Conservation (phyloP, 768 basidiomycete species). For the Clitopilus passeckerianus region DNA sequence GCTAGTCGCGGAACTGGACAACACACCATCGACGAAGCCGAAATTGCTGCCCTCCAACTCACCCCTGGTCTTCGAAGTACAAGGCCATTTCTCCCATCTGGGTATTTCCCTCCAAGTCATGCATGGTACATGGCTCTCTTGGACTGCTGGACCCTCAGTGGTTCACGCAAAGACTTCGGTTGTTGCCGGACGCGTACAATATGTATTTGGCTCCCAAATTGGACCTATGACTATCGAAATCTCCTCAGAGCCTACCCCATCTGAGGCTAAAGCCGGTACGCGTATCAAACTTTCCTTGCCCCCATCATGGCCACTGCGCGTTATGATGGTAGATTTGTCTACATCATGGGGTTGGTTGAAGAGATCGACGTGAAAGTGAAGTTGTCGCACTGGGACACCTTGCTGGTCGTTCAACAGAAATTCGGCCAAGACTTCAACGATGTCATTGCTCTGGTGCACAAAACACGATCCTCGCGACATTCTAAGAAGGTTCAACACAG, state of each 20-base stretch:
- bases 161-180: slow-evolving; percentile 39
- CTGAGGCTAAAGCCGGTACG: slow-evolving; percentile 32
- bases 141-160: slow-evolving; percentile 53
- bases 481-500: slow-evolving; percentile 9
- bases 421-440: slow-evolving; percentile 90
- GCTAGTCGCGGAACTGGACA: slow-evolving; percentile 59
- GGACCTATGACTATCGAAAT: slow-evolving; percentile 59
- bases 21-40: slow-evolving; percentile 28
- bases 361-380: slow-evolving; percentile 71
- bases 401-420: slow-evolving; percentile 81
- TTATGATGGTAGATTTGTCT: slow-evolving; percentile 43
- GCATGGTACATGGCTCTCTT: slow-evolving; percentile 85
- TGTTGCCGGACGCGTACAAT: slow-evolving; percentile 22
- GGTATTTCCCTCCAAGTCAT: slow-evolving; percentile 74
- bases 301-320: slow-evolving; percentile 57
- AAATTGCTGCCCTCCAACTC: slow-evolving; percentile 21
- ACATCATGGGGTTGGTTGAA: slow-evolving; percentile 58
- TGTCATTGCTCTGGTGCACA: slow-evolving; percentile 58
- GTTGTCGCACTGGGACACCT: slow-evolving; percentile 78
- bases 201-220: slow-evolving; percentile 61
- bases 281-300: slow-evolving; percentile 65
- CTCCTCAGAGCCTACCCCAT: slow-evolving; percentile 37
- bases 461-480: slow-evolving; percentile 36
- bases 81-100: slow-evolving; percentile 44
- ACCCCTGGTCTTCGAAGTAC: slow-evolving; percentile 37